phyloP scores from a whole-genome alignment of 768 basidiomycete species.

The Rickenella mellea region DNA sequence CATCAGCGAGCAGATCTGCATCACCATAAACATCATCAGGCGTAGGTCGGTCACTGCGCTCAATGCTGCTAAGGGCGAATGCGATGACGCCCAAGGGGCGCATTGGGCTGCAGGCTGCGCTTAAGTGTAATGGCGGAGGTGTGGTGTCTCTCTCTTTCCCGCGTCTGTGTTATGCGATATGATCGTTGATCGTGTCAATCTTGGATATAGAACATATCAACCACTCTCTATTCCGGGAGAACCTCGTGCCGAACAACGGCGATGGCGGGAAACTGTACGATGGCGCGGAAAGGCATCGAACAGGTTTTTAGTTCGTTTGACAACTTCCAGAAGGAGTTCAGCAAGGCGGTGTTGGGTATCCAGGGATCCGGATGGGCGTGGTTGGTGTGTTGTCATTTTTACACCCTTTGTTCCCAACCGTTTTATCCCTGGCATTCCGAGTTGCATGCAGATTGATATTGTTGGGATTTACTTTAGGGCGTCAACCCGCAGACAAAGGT shows the following conservation, averaged over 20 bases:
- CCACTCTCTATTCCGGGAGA: slow-evolving; percentile 95
- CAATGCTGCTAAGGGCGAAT: slow-evolving; percentile 78
- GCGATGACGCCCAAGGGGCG: slow-evolving; percentile 63
- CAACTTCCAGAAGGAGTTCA: slow-evolving; percentile 69
- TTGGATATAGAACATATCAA: slow-evolving; percentile 65
- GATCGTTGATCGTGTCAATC: neutral
- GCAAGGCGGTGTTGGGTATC: slow-evolving; percentile 73
- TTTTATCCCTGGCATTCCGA: neutral
- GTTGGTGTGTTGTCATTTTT: slow-evolving; percentile 36
- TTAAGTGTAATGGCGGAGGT: slow-evolving; percentile 98
- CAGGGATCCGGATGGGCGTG: slow-evolving; percentile 97
- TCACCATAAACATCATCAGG: slow-evolving; percentile 90
- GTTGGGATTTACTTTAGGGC: slow-evolving; percentile 45
- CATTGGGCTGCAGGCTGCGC: slow-evolving; percentile 81
- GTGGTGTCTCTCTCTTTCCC: slow-evolving; percentile 17
- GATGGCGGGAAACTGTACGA: slow-evolving; percentile 50
- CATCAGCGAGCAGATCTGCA: slow-evolving; percentile 86
- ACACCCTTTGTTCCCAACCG: neutral
- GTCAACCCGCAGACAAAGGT: slow-evolving; percentile 53
- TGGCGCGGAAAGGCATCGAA: slow-evolving; percentile 56
- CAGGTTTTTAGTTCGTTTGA: slow-evolving; percentile 63
- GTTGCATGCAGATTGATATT: neutral
- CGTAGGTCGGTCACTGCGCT: slow-evolving; percentile 92
- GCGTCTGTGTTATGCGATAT: no score
- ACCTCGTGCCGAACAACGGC: slow-evolving; percentile 58